phyloP scores from a whole-genome alignment of 2,329 filamentous ascomycete species.

The Dactylonectria estremocensis region DNA sequence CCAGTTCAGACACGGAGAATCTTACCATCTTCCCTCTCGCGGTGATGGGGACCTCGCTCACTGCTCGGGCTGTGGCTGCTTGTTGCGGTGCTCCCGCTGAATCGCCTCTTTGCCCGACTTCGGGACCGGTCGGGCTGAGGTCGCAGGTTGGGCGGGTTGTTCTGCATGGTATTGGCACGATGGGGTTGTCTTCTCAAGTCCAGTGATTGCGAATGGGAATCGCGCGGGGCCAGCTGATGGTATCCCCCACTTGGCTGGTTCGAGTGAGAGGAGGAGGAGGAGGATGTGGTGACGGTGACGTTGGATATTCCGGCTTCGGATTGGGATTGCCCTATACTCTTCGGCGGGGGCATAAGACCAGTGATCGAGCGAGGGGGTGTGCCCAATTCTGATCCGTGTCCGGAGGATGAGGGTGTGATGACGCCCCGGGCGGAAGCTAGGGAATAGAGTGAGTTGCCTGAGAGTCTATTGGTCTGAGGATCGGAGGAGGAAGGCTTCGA shows the following conservation, averaged over 20 bases:
- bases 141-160: constrained; percentile 55
- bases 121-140: constrained; percentile 72
- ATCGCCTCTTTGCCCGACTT: constrained; percentile 79
- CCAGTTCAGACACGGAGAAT: not conserved
- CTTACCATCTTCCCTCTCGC: constrained; percentile 71
- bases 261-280: constrained; percentile 59
- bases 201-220: constrained; percentile 56
- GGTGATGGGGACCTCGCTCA: constrained; percentile 70
- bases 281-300: constrained; percentile 67
- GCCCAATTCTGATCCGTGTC: constrained; percentile 67
- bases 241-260: constrained; percentile 59
- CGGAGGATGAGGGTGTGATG: constrained; percentile 65
- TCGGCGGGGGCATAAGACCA: constrained; percentile 63
- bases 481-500: constrained; percentile 66
- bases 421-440: constrained; percentile 73
- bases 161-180: constrained; percentile 53
- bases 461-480: constrained; percentile 75
- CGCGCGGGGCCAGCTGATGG: constrained; percentile 64
- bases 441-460: constrained; percentile 81
- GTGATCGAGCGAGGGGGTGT: constrained; percentile 60
- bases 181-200: constrained; percentile 64
- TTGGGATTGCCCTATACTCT: constrained; percentile 59
- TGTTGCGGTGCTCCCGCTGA: constrained; percentile 86
- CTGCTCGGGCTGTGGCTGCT: constrained; percentile 87
- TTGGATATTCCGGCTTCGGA: constrained; percentile 67